Base-by-base conservation (phyloP, 192 early-diverging fungal species). In the Entomortierella chlamydospora region DNA sequence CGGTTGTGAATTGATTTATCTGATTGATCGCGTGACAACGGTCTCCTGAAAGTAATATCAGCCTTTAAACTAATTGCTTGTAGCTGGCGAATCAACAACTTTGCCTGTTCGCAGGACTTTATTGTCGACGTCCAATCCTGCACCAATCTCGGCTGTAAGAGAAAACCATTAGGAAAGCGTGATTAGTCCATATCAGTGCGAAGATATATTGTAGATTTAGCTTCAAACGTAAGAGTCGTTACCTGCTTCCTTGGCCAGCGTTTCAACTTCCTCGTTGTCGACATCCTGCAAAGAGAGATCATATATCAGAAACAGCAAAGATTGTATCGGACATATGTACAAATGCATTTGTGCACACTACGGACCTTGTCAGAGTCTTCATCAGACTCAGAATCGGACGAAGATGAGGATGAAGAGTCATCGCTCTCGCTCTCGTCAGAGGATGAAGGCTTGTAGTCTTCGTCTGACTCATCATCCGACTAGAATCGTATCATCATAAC, bases 101-200 rank as follows among this genome's bases (percentile, higher is more conserved):
- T 70, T 78, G 49, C 74, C 74, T 25, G 74, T 78, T 26, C 74
- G 45, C 51, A 78, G 34, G 55, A 78, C 67, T 55, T 78, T 78
- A 55, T 33, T 63, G 26, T 78, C 66, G 18, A 50, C 47, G 33
- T 77, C 54, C 59, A 70, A 22, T 11, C 42, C 61, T 33, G 41
- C 74, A 20, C 53, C 66, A 33, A 58, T 52, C 5, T 45, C 60
- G 18, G 53, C 73, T 69, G 54, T 23, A n/a, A 12, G n/a, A 12
- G 31, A 45, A n/a, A 11, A 28, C 43, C 15, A 47, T 11, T 18
- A 4, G 26, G 34, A 61, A 45, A 23, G 26, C 28, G 41, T 43
- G 22, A n/a, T n/a, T n/a, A n/a, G n/a, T n/a, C n/a, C n/a, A n/a
- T n/a, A n/a, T n/a, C n/a, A n/a, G n/a, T n/a, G n/a, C n/a, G n/a